Evolutionary conservation across 2,329 filamentous ascomycete genomes (phyloP).

Genomic region (Rhinocladiella similis): DNA sequence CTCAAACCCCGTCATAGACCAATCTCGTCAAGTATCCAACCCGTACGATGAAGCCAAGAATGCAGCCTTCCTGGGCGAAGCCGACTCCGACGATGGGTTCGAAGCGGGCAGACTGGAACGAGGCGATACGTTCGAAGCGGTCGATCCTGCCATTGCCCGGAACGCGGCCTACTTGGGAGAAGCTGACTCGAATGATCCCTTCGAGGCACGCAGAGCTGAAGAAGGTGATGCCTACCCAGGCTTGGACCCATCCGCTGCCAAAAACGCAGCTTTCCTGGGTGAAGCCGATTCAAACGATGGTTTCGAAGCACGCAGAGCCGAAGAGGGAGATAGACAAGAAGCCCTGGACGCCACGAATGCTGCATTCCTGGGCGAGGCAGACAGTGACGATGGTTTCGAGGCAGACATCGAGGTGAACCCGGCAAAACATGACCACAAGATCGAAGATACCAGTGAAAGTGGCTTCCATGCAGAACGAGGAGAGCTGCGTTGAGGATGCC

Average conservation of each 20-base stretch:
- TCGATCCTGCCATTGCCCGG: slow-evolving; percentile 14
- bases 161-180: slow-evolving; percentile 23
- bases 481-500: slow-evolving; percentile 13
- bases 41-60: slow-evolving; percentile 8
- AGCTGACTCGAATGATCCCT: slow-evolving; percentile 14
- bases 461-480: slow-evolving; percentile 23
- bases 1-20: not conserved
- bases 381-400: slow-evolving; percentile 27
- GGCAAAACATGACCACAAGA: slow-evolving; percentile 22
- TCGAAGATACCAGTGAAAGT: slow-evolving; percentile 23
- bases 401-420: slow-evolving; percentile 23
- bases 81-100: slow-evolving; percentile 26
- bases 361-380: slow-evolving; percentile 22
- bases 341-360: slow-evolving; percentile 16
- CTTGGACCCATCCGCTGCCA: slow-evolving; percentile 3
- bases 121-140: slow-evolving; percentile 11
- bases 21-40: not conserved
- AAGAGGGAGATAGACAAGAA: slow-evolving; percentile 17
- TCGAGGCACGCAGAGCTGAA: slow-evolving; percentile 4
- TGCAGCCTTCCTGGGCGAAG: slow-evolving; percentile 26
- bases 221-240: slow-evolving; percentile 6
- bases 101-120: slow-evolving; percentile 16
- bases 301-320: slow-evolving; percentile 16
- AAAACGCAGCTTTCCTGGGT: slow-evolving; percentile 15
- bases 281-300: slow-evolving; percentile 23